A percentile compares a stretch with the other conserved stretches of the same genome.
phyloP scores from a whole-genome alignment of 495 filamentous ascomycete species.

The Rhypophila decipiens region DNA sequence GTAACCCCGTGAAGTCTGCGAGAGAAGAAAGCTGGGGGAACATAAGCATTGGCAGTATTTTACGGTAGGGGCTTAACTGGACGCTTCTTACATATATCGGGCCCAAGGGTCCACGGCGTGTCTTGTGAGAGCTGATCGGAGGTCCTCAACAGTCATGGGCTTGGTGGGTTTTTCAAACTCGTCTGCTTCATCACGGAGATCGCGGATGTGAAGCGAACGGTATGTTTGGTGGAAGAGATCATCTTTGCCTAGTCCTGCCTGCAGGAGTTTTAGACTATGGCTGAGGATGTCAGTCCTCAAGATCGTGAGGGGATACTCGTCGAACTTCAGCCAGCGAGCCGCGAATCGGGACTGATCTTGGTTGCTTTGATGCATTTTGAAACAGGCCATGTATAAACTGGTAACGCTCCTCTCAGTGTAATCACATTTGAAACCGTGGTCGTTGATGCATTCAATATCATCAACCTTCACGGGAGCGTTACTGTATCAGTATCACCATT shows the following conservation, averaged over 20 bases:
- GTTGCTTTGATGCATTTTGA: no score
- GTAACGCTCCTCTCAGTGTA: no score
- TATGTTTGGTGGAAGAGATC: neutral
- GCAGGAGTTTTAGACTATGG: neutral
- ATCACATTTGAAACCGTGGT: no score
- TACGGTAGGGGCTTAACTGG: neutral
- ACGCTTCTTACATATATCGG: no score
- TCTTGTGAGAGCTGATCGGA: no score
- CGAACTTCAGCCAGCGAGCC: no score
- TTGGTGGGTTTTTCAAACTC: neutral
- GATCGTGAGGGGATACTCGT: conserved; percentile 4
- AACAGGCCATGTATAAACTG: no score
- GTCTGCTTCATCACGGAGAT: neutral
- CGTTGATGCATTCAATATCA: no score
- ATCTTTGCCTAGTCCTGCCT: neutral
- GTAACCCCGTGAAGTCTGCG: conserved; percentile 20
- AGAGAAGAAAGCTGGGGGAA: conserved; percentile 21
- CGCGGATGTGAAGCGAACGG: conserved; percentile 4
- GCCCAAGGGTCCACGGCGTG: no score
- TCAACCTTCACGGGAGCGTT: no score
- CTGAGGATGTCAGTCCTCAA: conserved; percentile 3
- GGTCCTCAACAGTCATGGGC: neutral
- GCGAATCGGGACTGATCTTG: no score
- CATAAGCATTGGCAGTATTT: neutral
- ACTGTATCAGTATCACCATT: no score